Percentiles rank a stretch among this genome's conserved stretches.
Conservation (phyloP, 352 stramenopile genomes). For the Globisporangium uncinulatum region DNA sequence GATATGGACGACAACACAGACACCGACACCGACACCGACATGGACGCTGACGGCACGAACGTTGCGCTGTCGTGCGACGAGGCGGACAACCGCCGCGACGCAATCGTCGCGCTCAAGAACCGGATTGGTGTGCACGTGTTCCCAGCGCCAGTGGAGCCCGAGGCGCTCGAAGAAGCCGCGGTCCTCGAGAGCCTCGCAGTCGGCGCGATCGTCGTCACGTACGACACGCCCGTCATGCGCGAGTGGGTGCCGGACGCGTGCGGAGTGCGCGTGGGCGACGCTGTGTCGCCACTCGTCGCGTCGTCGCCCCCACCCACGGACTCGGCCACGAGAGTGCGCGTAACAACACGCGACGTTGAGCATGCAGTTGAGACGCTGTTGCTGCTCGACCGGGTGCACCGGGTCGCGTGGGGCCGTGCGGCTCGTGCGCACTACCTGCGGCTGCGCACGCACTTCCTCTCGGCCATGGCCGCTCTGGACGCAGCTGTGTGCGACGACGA, state of each 20-base stretch:
- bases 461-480: slow-evolving; percentile 58
- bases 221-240: slow-evolving; percentile 68
- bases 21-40: slow-evolving; percentile 10
- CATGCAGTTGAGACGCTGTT: slow-evolving; percentile 37
- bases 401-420: slow-evolving; percentile 44
- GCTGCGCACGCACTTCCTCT: slow-evolving; percentile 63
- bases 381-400: slow-evolving; percentile 42
- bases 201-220: slow-evolving; percentile 55
- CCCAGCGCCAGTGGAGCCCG: slow-evolving; percentile 42
- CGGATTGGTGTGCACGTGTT: slow-evolving; percentile 63
- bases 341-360: slow-evolving; percentile 51
- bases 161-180: slow-evolving; percentile 48
- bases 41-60: too few species aligned
- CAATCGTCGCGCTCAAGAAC: slow-evolving; percentile 56
- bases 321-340: slow-evolving; percentile 20
- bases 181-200: slow-evolving; percentile 49
- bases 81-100: slow-evolving; percentile 26
- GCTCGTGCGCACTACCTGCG: slow-evolving; percentile 53
- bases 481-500: slow-evolving; percentile 48
- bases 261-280: slow-evolving; percentile 45
- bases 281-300: slow-evolving; percentile 1
- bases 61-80: slow-evolving; percentile 55
- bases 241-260: slow-evolving; percentile 57
- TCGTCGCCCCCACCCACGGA: slow-evolving; percentile 22
- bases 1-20: slow-evolving; percentile 16